Percentiles rank a stretch among this genome's conserved stretches.
phyloP scores from a whole-genome alignment of 257 asterid genomes.

The Ilex asprella region DNA sequence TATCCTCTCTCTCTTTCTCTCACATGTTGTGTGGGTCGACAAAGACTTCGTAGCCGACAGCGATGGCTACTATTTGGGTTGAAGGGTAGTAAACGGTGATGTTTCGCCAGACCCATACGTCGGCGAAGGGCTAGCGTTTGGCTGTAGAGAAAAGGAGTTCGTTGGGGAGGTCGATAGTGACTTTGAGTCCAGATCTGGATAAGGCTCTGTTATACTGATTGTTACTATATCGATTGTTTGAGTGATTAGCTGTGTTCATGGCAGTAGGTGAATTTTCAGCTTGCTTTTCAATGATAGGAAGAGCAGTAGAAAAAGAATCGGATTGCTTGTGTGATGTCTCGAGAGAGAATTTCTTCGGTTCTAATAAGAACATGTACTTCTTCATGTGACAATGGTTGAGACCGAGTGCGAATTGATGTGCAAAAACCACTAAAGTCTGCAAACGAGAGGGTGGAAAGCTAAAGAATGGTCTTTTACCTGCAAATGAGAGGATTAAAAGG shows the following conservation, averaged over 20 bases:
- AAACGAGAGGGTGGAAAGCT: not conserved
- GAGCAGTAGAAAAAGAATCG: no score
- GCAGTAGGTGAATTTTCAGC: constrained; percentile 18
- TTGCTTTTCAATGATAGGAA: no score
- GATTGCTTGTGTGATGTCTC: no score
- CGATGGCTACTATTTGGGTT: constrained; percentile 70
- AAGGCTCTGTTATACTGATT: constrained; percentile 26
- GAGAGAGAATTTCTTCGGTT: no score
- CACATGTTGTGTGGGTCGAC: constrained; percentile 54
- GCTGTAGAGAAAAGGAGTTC: constrained; percentile 72
- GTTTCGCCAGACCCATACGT: constrained; percentile 52
- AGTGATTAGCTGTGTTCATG: no score
- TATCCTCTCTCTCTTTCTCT: no score
- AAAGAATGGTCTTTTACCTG: constrained; percentile 10
- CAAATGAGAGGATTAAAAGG: constrained; percentile 19
- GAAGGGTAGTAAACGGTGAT: constrained; percentile 61
- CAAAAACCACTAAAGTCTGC: no score
- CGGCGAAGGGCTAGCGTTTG: constrained; percentile 55
- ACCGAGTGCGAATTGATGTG: no score
- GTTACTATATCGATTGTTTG: no score
- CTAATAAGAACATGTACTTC: constrained; percentile 11
- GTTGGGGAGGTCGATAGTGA: constrained; percentile 79
- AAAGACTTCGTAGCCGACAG: constrained; percentile 91
- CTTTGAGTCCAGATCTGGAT: constrained; percentile 59
- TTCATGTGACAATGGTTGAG: constrained; percentile 15